These are phyloP conservation scores for Albugo laibachii DNA, from an alignment of 352 stramenopile genomes.

Conservation along the genomic window DNA sequence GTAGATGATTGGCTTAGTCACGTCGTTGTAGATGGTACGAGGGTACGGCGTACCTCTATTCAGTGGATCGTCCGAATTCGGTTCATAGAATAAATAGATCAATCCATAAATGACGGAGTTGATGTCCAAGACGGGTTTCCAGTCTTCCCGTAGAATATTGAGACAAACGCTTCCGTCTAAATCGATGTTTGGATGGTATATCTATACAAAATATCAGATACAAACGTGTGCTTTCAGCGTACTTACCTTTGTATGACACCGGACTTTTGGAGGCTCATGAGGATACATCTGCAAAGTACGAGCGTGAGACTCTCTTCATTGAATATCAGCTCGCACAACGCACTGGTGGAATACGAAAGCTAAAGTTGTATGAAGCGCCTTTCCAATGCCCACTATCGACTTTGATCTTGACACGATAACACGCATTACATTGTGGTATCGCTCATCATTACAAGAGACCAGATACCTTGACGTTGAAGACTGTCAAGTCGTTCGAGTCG, in stretches of 20 bases:
- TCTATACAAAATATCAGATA: slow-evolving; percentile 21
- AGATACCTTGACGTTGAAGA: slow-evolving; percentile 74
- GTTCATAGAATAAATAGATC: slow-evolving; percentile 99
- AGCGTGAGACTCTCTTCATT: not conserved
- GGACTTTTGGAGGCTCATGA: slow-evolving; percentile 95
- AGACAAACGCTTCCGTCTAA: slow-evolving; percentile 96
- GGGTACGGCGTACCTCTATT: slow-evolving; percentile 62
- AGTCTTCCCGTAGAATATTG: slow-evolving; percentile 96
- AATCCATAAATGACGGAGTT: slow-evolving; percentile 98
- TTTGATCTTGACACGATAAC: slow-evolving; percentile 32
- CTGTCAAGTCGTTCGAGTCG: slow-evolving; percentile 93
- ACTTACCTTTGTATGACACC: slow-evolving; percentile 85
- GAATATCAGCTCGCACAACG: slow-evolving; percentile 3
- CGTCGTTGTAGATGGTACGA: not conserved
- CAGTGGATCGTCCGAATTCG: slow-evolving; percentile 96
- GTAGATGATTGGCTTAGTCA: slow-evolving; percentile 5
- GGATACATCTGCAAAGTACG: slow-evolving; percentile 64
- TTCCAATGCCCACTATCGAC: slow-evolving; percentile 95
- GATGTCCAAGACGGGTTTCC: slow-evolving; percentile 97
- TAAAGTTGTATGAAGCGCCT: slow-evolving; percentile 92
- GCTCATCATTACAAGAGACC: not conserved
- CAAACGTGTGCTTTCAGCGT: not conserved
- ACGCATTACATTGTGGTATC: not conserved
- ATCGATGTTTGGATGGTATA: slow-evolving; percentile 98
- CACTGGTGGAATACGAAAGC: slow-evolving; percentile 92